phyloP scores from a whole-genome alignment of 1,139 yeast species.

The Blastobotrys serpentis region DNA sequence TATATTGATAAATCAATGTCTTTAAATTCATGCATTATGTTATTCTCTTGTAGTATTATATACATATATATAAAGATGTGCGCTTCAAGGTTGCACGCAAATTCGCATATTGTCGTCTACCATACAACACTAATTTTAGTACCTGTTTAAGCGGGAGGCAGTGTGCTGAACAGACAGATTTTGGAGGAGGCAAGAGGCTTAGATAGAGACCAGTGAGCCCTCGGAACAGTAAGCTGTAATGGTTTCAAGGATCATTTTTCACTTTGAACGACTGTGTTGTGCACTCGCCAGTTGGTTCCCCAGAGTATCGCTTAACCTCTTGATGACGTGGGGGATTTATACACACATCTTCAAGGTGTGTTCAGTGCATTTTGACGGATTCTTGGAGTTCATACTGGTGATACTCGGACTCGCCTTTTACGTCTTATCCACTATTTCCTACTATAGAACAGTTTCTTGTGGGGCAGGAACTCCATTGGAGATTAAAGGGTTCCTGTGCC shows the following conservation, averaged over 20 bases:
- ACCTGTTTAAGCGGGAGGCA: too few relatives aligned
- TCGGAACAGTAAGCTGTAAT: too few relatives aligned
- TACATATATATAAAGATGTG: too few relatives aligned
- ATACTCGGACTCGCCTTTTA: slow-evolving; percentile 32
- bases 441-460: slow-evolving; percentile 51
- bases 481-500: slow-evolving; percentile 26
- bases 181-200: too few relatives aligned
- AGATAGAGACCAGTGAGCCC: too few relatives aligned
- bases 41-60: too few relatives aligned
- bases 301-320: slow-evolving; percentile 50
- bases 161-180: too few relatives aligned
- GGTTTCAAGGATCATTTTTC: slow-evolving; percentile 17
- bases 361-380: slow-evolving; percentile 30
- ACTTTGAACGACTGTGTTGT: slow-evolving; percentile 44
- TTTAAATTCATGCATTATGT: too few relatives aligned
- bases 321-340: slow-evolving; percentile 60
- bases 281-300: slow-evolving; percentile 57
- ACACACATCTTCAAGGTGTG: slow-evolving; percentile 40
- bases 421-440: slow-evolving; percentile 43
- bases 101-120: too few relatives aligned
- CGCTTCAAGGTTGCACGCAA: too few relatives aligned
- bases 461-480: slow-evolving; percentile 57
- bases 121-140: too few relatives aligned
- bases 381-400: slow-evolving; percentile 23
- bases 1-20: too few relatives aligned